Evolutionary conservation across 495 filamentous ascomycete species (phyloP).

Genomic region (Daldinia caldariorum): DNA sequence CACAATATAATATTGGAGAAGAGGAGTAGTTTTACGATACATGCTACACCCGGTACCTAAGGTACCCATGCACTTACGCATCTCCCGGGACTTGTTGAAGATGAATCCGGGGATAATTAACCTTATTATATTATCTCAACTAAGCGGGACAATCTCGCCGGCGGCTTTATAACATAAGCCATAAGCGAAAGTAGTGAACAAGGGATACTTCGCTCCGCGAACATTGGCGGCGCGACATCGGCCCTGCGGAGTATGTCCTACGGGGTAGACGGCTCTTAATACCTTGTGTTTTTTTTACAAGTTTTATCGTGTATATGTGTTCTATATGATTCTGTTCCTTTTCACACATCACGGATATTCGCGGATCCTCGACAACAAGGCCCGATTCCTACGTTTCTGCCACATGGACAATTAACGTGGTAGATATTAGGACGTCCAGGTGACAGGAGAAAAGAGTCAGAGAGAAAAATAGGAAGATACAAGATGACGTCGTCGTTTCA

Average conservation of each 20-base stretch:
- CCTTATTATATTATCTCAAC: constrained; percentile 21
- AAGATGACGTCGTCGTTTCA: constrained; percentile 11
- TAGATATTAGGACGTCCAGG: constrained; percentile 13
- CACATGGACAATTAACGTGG: constrained; percentile 19
- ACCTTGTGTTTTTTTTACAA: not conserved
- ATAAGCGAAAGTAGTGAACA: not conserved
- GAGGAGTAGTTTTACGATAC: constrained; percentile 6
- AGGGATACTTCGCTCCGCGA: constrained; percentile 7
- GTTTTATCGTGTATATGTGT: not conserved
- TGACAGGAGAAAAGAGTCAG: not conserved
- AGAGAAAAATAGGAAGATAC: not conserved
- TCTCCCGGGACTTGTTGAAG: constrained; percentile 32
- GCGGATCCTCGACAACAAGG: constrained; percentile 16
- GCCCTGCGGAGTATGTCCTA: constrained; percentile 26
- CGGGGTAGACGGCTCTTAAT: constrained; percentile 9
- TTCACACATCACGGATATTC: constrained; percentile 17
- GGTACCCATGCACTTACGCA: not conserved
- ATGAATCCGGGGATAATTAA: constrained; percentile 30
- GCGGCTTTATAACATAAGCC: constrained; percentile 24
- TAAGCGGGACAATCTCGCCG: constrained; percentile 13
- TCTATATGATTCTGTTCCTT: constrained; percentile 9
- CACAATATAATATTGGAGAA: constrained; percentile 36
- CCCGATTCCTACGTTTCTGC: constrained; percentile 20
- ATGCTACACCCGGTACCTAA: too few species aligned
- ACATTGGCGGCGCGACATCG: constrained; percentile 26